Evolutionary conservation across 2,329 filamentous ascomycete species (phyloP).

Genomic region (Stagonosporopsis rhizophila): DNA sequence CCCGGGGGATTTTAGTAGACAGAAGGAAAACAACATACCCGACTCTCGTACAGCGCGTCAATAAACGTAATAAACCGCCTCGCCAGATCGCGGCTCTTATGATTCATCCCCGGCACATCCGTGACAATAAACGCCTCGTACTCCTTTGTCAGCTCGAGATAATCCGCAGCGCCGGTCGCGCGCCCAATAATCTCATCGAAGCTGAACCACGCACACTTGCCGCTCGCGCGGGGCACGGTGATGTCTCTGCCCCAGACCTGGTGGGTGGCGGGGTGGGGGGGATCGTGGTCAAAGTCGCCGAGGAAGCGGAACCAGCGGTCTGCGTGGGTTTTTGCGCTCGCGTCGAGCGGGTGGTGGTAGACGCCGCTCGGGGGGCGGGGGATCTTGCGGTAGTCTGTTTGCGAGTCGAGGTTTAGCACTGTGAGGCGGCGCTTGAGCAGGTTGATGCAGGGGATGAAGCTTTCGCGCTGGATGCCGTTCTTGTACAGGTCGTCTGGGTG

Average conservation of each 20-base stretch:
- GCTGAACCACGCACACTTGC: conserved; percentile 86
- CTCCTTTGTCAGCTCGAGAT: conserved; percentile 85
- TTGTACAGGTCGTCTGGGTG: conserved; percentile 97
- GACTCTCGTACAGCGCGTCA: conserved; percentile 88
- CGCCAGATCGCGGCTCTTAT: conserved; percentile 83
- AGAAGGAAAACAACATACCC: conserved; percentile 50
- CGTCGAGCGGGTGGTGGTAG: conserved; percentile 87
- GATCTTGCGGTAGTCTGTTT: conserved; percentile 97
- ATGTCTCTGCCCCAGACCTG: conserved; percentile 94
- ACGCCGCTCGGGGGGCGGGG: conserved; percentile 91
- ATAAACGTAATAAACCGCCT: conserved; percentile 97
- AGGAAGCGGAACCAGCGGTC: conserved; percentile 96
- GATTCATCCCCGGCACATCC: conserved; percentile 89
- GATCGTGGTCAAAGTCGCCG: conserved; percentile 77
- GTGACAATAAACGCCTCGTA: conserved; percentile 95
- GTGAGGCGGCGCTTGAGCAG: conserved; percentile 83
- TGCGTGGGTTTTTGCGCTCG: conserved; percentile 77
- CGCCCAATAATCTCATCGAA: conserved; percentile 90
- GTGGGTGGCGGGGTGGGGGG: conserved; percentile 80
- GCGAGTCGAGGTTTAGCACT: conserved; percentile 93
- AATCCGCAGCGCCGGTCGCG: conserved; percentile 92
- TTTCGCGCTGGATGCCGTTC: conserved; percentile 95
- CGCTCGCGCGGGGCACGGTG: conserved; percentile 83
- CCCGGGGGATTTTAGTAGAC: too few relatives aligned
- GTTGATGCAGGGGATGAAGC: conserved; percentile 93